Conservation (phyloP, 768 basidiomycete species). For the Boletus huronensis region DNA sequence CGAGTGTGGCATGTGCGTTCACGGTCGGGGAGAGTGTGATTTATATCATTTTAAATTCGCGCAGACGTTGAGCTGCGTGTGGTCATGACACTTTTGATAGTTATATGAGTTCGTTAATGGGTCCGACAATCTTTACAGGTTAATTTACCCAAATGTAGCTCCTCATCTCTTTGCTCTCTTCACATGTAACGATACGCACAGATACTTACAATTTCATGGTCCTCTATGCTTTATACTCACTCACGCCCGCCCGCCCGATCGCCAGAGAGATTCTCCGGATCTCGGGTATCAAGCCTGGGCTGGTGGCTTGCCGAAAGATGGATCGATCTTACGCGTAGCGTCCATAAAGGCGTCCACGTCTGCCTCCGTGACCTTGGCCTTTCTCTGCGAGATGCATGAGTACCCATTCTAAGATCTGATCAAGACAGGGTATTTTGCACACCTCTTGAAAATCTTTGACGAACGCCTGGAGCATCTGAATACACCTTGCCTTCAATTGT, state of each 20-base stretch:
- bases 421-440: slow-evolving; percentile 5
- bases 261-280: background rate
- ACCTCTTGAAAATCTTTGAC: slow-evolving; percentile 86
- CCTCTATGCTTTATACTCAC: background rate
- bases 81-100: background rate
- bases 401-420: background rate
- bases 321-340: slow-evolving; percentile 67
- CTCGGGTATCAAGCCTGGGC: background rate
- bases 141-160: slow-evolving; percentile 2
- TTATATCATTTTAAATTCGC: slow-evolving; percentile 1
- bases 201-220: background rate
- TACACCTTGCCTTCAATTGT: slow-evolving; percentile 87
- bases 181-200: background rate
- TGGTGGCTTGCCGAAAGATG: slow-evolving; percentile 41
- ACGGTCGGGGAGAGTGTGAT: slow-evolving; percentile 21
- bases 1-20: slow-evolving; percentile 33
- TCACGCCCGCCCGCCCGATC: background rate
- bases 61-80: background rate
- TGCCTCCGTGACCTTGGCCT: slow-evolving; percentile 77
- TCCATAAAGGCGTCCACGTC: slow-evolving; percentile 80
- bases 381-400: slow-evolving; percentile 49
- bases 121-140: background rate
- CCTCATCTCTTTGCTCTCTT: background rate
- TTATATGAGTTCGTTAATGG: background rate
- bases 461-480: slow-evolving; percentile 75